Percentiles rank a stretch among this genome's conserved stretches.
These are phyloP conservation scores for Saitozyma sp. DNA, from an alignment of 768 basidiomycete species.

Conservation along the genomic window DNA sequence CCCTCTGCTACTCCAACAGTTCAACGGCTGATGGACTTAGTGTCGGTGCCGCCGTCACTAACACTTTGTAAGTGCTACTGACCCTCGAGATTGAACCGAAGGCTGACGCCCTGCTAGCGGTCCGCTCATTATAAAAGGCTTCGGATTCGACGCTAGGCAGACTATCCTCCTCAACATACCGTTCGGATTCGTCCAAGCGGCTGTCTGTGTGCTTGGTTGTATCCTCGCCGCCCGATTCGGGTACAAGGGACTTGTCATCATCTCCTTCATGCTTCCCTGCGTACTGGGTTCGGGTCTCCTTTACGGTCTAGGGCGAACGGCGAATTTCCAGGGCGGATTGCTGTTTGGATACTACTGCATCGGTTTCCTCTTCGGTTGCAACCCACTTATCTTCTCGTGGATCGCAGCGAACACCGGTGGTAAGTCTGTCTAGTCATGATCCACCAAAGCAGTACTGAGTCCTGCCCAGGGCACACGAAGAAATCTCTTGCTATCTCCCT, in stretches of 20 bases:
- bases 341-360: constrained; percentile 1
- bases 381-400: neutral
- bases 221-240: constrained; percentile 38
- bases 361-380: neutral
- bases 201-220: constrained; percentile 51
- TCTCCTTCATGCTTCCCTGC: constrained; percentile 14
- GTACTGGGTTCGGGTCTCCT: constrained; percentile 16
- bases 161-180: constrained; percentile 60
- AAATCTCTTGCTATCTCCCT: constrained; percentile 1
- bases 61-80: constrained; percentile 48
- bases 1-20: too few species aligned
- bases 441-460: too few species aligned
- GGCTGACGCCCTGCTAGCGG: neutral
- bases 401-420: neutral
- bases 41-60: constrained; percentile 56
- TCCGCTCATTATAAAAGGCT: constrained; percentile 53
- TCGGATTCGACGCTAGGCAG: constrained; percentile 55
- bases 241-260: constrained; percentile 11
- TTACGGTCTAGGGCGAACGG: constrained; percentile 1
- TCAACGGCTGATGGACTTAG: constrained; percentile 54
- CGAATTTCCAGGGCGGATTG: neutral
- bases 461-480: neutral
- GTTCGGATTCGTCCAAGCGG: constrained; percentile 54
- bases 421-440: neutral
- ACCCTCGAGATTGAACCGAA: constrained; percentile 52